Percentiles rank a stretch among this genome's conserved stretches.
Conservation (phyloP, 1,284 basidiomycete species). For the Puccinia triticina region DNA sequence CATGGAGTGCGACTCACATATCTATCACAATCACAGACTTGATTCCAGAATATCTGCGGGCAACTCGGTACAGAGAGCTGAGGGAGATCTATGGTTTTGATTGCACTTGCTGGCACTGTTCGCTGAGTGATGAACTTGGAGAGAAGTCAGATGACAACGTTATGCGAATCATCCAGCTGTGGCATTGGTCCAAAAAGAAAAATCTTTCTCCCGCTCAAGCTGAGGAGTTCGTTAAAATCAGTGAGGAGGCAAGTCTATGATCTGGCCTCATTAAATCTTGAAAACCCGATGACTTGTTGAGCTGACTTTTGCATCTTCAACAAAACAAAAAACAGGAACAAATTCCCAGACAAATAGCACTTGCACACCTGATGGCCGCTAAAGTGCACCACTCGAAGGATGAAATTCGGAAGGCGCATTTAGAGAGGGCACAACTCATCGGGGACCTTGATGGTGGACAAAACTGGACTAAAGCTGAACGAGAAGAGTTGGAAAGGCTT, state of each 20-base stretch:
- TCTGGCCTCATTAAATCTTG: too few species aligned
- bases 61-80: not conserved
- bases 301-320: not conserved
- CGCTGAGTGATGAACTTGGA: not conserved
- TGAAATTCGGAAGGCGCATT: not conserved
- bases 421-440: not conserved
- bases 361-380: conserved; percentile 3
- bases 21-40: conserved; percentile 4
- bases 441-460: not conserved
- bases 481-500: not conserved
- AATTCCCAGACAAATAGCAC: conserved; percentile 1
- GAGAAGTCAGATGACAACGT: conserved; percentile 16
- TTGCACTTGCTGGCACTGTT: conserved; percentile 44
- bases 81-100: not conserved
- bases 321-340: conserved; percentile 18
- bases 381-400: conserved; percentile 1
- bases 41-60: not conserved
- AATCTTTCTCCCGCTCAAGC: not conserved
- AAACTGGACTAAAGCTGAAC: not conserved
- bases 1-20: too few species aligned
- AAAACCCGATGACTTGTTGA: not conserved
- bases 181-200: not conserved
- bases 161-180: not conserved
- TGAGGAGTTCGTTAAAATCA: conserved; percentile 3
- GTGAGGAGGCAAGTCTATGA: not conserved